Evolutionary conservation across 805 yeast genomes (phyloP).

Genomic region (Lachancea dasiensis): DNA sequence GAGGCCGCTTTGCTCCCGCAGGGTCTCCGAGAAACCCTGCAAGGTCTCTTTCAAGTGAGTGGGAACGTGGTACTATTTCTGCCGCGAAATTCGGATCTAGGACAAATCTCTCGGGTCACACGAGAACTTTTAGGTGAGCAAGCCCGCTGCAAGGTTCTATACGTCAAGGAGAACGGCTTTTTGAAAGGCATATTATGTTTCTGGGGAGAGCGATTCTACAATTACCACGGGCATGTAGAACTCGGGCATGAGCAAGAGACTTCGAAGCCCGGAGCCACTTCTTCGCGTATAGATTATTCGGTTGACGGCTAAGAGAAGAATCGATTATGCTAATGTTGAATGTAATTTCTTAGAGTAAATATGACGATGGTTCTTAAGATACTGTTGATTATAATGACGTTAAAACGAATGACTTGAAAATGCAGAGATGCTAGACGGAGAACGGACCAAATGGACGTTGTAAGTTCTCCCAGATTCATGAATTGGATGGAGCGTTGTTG

Average conservation of each 20-base stretch:
- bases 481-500: conserved; percentile 24
- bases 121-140: conserved; percentile 39
- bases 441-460: too few relatives aligned
- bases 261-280: background rate
- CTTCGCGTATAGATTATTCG: conserved; percentile 3
- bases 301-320: conserved; percentile 2
- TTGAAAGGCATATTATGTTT: conserved; percentile 52
- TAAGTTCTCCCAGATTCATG: too few relatives aligned
- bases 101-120: conserved; percentile 46
- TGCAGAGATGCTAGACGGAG: too few relatives aligned
- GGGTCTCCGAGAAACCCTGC: conserved; percentile 39
- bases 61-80: conserved; percentile 52
- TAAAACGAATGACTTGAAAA: too few relatives aligned
- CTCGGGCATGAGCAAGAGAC: background rate
- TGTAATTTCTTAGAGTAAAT: too few relatives aligned
- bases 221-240: conserved; percentile 11
- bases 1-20: conserved; percentile 42
- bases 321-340: background rate
- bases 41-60: conserved; percentile 38
- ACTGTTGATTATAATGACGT: too few relatives aligned
- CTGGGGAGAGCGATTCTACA: conserved; percentile 49
- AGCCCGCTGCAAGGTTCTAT: conserved; percentile 42
- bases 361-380: too few relatives aligned
- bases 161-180: conserved; percentile 37
- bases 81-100: conserved; percentile 53